These are phyloP conservation scores for Boeremia lycopersici DNA, from an alignment of 2,329 filamentous ascomycete genomes.

Conservation along the genomic window DNA sequence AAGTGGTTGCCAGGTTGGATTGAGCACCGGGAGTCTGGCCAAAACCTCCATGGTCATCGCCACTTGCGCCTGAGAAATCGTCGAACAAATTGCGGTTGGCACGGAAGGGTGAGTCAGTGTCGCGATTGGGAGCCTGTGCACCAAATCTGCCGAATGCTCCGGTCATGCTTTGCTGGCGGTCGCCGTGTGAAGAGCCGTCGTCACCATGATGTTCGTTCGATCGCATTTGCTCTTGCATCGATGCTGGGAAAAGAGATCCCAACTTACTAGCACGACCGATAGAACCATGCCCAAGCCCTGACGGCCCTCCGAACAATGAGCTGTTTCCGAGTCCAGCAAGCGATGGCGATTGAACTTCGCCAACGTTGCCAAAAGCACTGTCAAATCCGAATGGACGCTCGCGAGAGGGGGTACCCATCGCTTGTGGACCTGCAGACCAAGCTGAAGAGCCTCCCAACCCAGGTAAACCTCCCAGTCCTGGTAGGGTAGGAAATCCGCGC, in stretches of 20 bases:
- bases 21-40: conserved; percentile 28
- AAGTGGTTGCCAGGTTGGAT: conserved; percentile 37
- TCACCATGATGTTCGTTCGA: conserved; percentile 61
- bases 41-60: conserved; percentile 37
- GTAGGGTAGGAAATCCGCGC: conserved; percentile 71
- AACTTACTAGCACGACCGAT: conserved; percentile 81
- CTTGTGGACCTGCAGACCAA: conserved; percentile 69
- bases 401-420: conserved; percentile 74
- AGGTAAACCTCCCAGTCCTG: conserved; percentile 63
- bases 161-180: conserved; percentile 56
- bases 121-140: conserved; percentile 41
- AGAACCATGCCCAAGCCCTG: conserved; percentile 63
- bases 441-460: conserved; percentile 65
- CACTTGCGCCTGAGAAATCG: conserved; percentile 41
- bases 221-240: conserved; percentile 92
- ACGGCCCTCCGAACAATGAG: conserved; percentile 64
- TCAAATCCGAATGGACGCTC: conserved; percentile 61
- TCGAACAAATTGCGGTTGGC: conserved; percentile 47
- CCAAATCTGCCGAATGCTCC: conserved; percentile 71
- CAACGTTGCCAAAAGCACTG: conserved; percentile 72
- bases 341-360: conserved; percentile 77
- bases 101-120: conserved; percentile 50
- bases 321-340: conserved; percentile 69
- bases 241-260: conserved; percentile 82
- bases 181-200: conserved; percentile 53